These are phyloP conservation scores for Aurinia saxatilis DNA, from an alignment of 345 rosid species.

Conservation along the genomic window DNA sequence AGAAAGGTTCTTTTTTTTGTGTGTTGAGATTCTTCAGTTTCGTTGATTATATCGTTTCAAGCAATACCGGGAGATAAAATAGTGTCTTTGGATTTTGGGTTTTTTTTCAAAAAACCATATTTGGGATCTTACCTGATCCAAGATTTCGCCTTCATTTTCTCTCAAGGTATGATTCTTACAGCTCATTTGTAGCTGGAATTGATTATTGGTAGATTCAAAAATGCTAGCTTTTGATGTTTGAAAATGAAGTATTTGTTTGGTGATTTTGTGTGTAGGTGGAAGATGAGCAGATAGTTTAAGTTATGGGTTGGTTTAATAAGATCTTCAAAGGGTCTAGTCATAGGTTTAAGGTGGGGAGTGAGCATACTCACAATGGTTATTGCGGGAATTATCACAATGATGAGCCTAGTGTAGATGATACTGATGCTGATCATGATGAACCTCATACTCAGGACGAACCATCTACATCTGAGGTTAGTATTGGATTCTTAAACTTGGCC, in stretches of 20 bases:
- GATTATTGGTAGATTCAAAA: too few relatives aligned
- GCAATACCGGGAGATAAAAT: neutral
- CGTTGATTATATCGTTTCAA: conserved; percentile 19
- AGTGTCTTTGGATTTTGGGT: too few relatives aligned
- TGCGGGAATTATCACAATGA: conserved; percentile 34
- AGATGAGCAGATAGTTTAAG: conserved; percentile 42
- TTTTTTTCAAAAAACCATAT: too few relatives aligned
- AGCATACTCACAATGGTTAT: conserved; percentile 38
- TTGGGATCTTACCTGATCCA: conserved; percentile 55
- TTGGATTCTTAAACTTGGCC: neutral
- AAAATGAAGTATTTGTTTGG: neutral
- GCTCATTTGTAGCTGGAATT: neutral
- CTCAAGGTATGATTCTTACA: conserved; percentile 10
- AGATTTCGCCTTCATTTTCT: conserved; percentile 31
- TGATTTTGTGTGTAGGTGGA: neutral
- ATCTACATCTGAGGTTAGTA: conserved; percentile 66
- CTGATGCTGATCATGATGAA: conserved; percentile 25
- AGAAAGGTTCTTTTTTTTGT: neutral
- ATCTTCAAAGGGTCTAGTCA: conserved; percentile 73
- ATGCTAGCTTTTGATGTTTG: neutral
- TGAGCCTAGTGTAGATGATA: conserved; percentile 26
- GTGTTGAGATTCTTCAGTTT: conserved; percentile 19
- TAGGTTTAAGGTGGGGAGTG: conserved; percentile 41
- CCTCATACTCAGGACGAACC: conserved; percentile 34
- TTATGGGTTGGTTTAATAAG: conserved; percentile 88